Evolutionary conservation across 2,329 filamentous ascomycete species (phyloP).

Genomic region (Clarireedia monteithiana): DNA sequence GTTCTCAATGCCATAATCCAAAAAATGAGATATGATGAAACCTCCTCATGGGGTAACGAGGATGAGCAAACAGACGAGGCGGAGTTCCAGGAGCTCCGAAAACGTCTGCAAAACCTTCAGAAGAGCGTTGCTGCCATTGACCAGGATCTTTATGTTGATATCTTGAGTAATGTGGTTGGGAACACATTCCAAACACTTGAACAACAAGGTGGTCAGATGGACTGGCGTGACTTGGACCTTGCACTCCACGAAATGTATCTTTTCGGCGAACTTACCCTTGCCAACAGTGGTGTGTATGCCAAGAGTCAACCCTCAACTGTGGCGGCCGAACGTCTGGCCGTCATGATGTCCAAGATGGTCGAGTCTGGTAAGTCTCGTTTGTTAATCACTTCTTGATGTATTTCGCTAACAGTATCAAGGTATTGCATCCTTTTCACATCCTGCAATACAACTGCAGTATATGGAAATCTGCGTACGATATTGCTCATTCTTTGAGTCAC

Average conservation of each 20-base stretch:
- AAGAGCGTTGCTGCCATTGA: constrained; percentile 88
- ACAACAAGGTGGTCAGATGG: constrained; percentile 64
- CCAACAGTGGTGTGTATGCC: constrained; percentile 74
- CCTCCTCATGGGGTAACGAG: constrained; percentile 85
- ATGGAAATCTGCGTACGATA: constrained; percentile 99
- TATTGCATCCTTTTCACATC: constrained; percentile 78
- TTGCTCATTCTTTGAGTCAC: constrained; percentile 82
- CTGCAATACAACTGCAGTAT: constrained; percentile 87
- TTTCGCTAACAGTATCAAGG: constrained; percentile 42
- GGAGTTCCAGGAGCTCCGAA: constrained; percentile 91
- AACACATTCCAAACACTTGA: constrained; percentile 78
- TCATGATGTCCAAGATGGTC: constrained; percentile 95
- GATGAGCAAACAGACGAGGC: constrained; percentile 95
- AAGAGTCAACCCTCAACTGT: constrained; percentile 76
- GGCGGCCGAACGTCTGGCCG: constrained; percentile 73
- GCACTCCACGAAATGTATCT: constrained; percentile 92
- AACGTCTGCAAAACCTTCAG: constrained; percentile 81
- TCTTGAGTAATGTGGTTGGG: constrained; percentile 79
- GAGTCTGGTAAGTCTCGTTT: constrained; percentile 64
- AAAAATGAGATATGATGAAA: constrained; percentile 98
- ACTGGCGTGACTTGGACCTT: constrained; percentile 92
- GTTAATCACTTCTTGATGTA: constrained; percentile 3
- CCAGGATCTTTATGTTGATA: constrained; percentile 80
- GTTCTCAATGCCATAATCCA: constrained; percentile 86
- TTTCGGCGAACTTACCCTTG: constrained; percentile 90